These are phyloP conservation scores for Colletotrichum destructivum DNA, from an alignment of 2,329 filamentous ascomycete genomes.

Conservation along the genomic window DNA sequence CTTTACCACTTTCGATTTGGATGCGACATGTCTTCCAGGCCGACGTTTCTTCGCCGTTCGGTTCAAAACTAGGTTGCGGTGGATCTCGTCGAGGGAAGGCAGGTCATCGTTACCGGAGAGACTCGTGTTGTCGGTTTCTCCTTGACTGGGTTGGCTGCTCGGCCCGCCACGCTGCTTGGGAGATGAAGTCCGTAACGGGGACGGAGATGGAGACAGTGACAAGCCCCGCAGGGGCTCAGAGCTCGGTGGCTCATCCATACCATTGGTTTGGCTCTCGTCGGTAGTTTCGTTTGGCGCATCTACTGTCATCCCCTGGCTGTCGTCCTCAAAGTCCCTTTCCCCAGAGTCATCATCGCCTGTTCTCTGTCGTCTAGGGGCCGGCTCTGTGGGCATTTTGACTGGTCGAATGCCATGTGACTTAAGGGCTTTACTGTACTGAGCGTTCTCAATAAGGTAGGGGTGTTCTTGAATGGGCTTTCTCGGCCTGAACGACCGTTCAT, in stretches of 20 bases:
- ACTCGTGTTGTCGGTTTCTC: conserved; percentile 56
- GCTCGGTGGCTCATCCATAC: background rate
- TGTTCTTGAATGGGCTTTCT: conserved; percentile 74
- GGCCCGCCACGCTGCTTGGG: conserved; percentile 44
- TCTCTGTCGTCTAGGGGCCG: conserved; percentile 46
- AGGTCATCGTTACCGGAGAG: conserved; percentile 54
- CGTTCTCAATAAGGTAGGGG: conserved; percentile 71
- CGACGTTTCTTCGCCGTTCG: conserved; percentile 20
- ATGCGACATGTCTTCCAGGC: background rate
- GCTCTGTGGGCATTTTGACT: conserved; percentile 58
- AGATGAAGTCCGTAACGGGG: conserved; percentile 34
- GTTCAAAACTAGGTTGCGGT: conserved; percentile 20
- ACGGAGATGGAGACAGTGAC: conserved; percentile 18
- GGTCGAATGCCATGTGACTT: conserved; percentile 70
- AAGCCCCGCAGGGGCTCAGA: conserved; percentile 11
- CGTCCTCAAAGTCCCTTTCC: conserved; percentile 66
- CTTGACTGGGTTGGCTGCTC: conserved; percentile 55
- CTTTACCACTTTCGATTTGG: background rate
- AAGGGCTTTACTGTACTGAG: conserved; percentile 66
- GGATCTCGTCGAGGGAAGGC: conserved; percentile 53
- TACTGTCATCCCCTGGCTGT: conserved; percentile 61
- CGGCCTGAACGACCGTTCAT: conserved; percentile 68
- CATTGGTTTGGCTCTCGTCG: conserved; percentile 54
- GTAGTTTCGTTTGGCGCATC: conserved; percentile 48
- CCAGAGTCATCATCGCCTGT: conserved; percentile 63